Base-by-base conservation (phyloP, 352 stramenopile genomes). In the Globisporangium uncinulatum region DNA sequence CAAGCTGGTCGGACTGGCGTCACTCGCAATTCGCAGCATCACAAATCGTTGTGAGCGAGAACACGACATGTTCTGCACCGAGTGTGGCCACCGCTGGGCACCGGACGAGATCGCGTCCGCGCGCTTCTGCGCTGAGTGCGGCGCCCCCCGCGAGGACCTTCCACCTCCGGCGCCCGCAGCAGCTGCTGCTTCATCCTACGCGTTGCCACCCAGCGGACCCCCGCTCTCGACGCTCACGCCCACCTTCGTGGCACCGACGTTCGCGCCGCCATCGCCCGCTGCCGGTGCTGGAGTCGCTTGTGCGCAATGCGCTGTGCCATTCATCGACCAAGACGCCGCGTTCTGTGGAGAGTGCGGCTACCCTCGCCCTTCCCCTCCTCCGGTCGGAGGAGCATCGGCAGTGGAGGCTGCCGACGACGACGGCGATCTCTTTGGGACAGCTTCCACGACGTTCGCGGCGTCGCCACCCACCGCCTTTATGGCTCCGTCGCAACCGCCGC, bases 121-220 rank as follows among this genome's bases (percentile, higher is more conserved):
- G 62, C 79, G 82, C 66, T 93, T 93, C 65, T 93, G 83, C 63
- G 83, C 83, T 52, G 83, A 93, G 62, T 93, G 83, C 46, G 81
- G 83, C 7, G 75, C 81, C 21, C 77, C 80, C 5, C 79, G 83
- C 15, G 81, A 92, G 57, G 77, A 92, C 36, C 63, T 74, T 21
- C 65, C 76, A 13, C 45, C 56, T 36, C 24, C 66, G 8, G 24
- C 65, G 3, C 13, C 63, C 5, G 17, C 31, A 4, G 1, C 62
- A 15, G 37, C 49, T 29, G 13, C 54, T 15, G 3, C 49, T 34
- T n/a, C 41, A n/a, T 55, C 42, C 46, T 20, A n/a, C 15, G 17
- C 41, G 6, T 46, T 41, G 53, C 32, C 34, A 17, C 43, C 20
- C 45, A 56, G 32, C 24, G 31, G 21, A 4, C 24, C n/a, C 45